A percentile compares a stretch with the other conserved stretches of the same genome.
Conservation (phyloP, 495 filamentous ascomycete species). For the Xylaria intraflava region DNA sequence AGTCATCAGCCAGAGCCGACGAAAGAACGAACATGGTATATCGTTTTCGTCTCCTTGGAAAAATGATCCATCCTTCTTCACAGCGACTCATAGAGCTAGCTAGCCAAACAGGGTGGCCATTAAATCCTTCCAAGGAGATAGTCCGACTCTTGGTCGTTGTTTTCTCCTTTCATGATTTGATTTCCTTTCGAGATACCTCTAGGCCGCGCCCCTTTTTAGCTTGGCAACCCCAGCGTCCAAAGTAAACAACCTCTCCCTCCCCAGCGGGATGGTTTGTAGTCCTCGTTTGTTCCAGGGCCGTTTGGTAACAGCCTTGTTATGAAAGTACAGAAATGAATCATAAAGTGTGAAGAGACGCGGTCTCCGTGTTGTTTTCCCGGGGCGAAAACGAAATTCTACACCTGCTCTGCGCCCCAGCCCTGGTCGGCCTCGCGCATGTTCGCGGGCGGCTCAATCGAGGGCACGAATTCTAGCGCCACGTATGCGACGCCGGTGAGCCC, state of each 20-base stretch:
- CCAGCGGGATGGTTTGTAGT: neutral
- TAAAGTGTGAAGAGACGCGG: neutral
- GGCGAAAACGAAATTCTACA: constrained; percentile 42
- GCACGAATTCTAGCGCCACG: constrained; percentile 82
- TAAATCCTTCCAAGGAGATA: no score
- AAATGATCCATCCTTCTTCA: no score
- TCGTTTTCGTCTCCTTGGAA: no score
- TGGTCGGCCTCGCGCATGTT: constrained; percentile 93
- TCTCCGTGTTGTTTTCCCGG: neutral
- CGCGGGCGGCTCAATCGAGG: constrained; percentile 91
- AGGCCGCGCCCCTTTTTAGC: neutral
- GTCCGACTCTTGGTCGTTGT: no score
- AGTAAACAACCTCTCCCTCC: neutral
- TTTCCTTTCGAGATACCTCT: no score
- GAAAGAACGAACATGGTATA: neutral
- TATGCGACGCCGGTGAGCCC: constrained; percentile 74
- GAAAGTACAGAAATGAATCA: constrained; percentile 4
- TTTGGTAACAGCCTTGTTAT: neutral
- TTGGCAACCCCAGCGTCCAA: neutral
- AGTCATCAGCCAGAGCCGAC: neutral
- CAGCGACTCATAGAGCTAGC: neutral
- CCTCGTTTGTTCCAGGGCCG: neutral
- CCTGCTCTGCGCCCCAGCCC: constrained; percentile 86
- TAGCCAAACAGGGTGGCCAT: neutral
- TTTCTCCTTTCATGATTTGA: no score